These are phyloP conservation scores for Phalaenopsis equestris DNA, from an alignment of 106 monocot genomes.

Conservation along the genomic window DNA sequence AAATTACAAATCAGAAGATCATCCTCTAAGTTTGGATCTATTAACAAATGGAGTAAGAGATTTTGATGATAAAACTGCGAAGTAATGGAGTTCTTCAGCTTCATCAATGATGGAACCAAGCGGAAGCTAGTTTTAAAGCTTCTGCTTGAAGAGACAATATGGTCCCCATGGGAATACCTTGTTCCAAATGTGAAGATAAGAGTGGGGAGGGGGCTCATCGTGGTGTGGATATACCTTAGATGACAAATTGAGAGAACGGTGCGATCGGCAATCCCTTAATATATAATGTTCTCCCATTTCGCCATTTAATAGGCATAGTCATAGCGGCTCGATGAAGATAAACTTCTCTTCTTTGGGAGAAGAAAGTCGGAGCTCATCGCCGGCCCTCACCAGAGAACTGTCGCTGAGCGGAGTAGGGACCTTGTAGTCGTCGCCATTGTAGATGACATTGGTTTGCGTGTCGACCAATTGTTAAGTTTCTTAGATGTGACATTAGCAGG, in stretches of 20 bases:
- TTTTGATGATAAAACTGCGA: conserved; percentile 17
- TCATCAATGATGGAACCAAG: too few species aligned
- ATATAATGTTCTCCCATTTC: conserved; percentile 57
- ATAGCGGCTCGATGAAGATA: conserved; percentile 12
- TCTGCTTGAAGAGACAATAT: too few species aligned
- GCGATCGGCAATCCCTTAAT: conserved; percentile 35
- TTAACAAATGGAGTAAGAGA: conserved; percentile 16
- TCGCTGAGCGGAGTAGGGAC: conserved; percentile 8
- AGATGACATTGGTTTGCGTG: too few species aligned
- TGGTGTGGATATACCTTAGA: conserved; percentile 36
- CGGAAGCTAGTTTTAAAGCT: too few species aligned
- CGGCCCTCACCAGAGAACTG: background rate
- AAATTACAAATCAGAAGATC: conserved; percentile 6
- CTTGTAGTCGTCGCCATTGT: conserved; percentile 9
- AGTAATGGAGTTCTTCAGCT: conserved; percentile 10
- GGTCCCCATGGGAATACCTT: too few species aligned
- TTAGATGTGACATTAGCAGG: too few species aligned
- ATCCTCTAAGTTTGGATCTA: conserved; percentile 9
- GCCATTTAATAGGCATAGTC: conserved; percentile 28
- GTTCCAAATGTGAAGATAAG: too few species aligned
- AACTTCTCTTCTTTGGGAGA: background rate
- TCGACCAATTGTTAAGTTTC: too few species aligned
- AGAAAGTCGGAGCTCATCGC: background rate
- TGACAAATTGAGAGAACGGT: conserved; percentile 19
- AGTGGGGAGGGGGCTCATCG: conserved; percentile 9